Conservation (phyloP, 306 rosid species). For the Trifolium fragiferum region DNA sequence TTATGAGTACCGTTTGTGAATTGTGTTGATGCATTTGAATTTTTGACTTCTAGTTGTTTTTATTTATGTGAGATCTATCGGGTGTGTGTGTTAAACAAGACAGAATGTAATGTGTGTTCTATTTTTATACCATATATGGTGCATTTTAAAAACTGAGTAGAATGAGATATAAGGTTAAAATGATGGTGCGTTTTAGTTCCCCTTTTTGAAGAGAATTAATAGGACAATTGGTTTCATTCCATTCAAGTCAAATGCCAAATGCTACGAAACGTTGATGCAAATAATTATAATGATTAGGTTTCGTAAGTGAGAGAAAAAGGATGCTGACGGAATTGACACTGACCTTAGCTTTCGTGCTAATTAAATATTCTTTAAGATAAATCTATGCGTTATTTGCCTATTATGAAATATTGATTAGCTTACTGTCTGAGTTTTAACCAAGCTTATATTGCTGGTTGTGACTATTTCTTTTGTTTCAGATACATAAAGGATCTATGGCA, state of each 20-base stretch:
- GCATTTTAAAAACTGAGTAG: background rate
- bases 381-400: slow-evolving; percentile 5
- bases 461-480: slow-evolving; percentile 45
- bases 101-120: background rate
- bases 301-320: background rate
- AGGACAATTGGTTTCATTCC: background rate
- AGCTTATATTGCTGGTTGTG: slow-evolving; percentile 13
- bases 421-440: slow-evolving; percentile 13
- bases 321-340: too few relatives aligned
- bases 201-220: background rate
- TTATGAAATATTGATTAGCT: slow-evolving; percentile 14
- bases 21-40: slow-evolving; percentile 5
- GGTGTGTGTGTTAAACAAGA: background rate
- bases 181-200: background rate
- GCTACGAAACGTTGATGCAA: too few relatives aligned
- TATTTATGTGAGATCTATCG: background rate
- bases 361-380: background rate
- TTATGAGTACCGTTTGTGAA: background rate
- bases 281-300: background rate
- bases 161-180: background rate
- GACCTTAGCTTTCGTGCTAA: background rate
- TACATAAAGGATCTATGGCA: slow-evolving; percentile 58
- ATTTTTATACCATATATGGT: background rate
- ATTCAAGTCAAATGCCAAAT: background rate
- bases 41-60: slow-evolving; percentile 21